phyloP scores from a whole-genome alignment of 192 early-diverging fungal species.

The Backusella westeae region DNA sequence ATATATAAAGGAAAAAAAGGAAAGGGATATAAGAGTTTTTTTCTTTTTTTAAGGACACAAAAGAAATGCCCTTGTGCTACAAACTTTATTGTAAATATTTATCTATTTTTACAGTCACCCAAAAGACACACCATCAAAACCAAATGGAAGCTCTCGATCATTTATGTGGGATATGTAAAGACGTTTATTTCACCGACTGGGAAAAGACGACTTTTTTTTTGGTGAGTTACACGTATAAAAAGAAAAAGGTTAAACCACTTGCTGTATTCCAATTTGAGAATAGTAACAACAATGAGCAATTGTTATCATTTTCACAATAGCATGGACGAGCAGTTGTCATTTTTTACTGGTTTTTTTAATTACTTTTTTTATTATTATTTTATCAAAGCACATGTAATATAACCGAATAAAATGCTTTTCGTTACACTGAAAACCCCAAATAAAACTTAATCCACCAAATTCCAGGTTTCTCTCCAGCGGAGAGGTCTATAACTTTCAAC shows the following conservation, averaged over 20 bases:
- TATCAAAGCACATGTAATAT: background rate
- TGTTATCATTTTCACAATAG: background rate
- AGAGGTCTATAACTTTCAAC: conserved; percentile 53
- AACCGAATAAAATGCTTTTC: background rate
- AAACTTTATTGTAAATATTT: background rate
- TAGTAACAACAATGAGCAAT: background rate
- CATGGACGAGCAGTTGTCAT: background rate
- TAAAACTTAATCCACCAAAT: conserved; percentile 45
- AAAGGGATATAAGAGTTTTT: background rate
- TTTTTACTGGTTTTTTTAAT: background rate
- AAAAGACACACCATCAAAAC: background rate
- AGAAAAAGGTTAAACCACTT: background rate
- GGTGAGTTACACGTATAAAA: background rate
- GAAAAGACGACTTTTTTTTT: background rate
- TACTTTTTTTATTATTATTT: background rate
- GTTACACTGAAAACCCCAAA: background rate
- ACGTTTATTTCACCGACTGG: background rate
- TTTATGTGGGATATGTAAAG: background rate
- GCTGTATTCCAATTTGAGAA: background rate
- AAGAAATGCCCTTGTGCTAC: background rate
- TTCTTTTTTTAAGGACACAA: background rate
- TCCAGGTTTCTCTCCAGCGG: conserved; percentile 79
- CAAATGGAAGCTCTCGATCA: background rate
- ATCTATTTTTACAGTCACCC: background rate
- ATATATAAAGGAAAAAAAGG: background rate